These are phyloP conservation scores for Smallanthus sonchifolius DNA, from an alignment of 129 eudicot species.

Conservation along the genomic window DNA sequence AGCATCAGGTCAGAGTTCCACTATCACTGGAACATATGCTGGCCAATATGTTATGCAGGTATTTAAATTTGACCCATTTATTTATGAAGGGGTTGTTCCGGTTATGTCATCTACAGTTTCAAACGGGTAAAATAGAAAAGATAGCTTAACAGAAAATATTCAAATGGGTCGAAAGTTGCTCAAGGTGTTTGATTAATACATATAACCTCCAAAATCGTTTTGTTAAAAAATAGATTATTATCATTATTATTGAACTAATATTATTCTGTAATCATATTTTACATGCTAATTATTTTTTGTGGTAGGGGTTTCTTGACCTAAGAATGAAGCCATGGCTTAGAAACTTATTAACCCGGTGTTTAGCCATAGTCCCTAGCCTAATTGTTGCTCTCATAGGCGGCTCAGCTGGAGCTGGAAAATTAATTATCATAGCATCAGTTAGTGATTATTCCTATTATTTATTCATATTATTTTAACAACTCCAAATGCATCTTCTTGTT, in stretches of 20 bases:
- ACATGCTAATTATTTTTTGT: not conserved
- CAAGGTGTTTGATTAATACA: not conserved
- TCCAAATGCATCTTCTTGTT: not conserved
- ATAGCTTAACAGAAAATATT: not conserved
- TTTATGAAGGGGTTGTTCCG: not conserved
- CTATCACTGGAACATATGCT: conserved; percentile 98
- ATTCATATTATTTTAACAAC: not conserved
- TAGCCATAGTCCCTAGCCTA: conserved; percentile 94
- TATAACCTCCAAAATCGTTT: not conserved
- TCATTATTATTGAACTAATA: not conserved
- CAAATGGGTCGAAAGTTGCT: not conserved
- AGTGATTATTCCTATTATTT: not conserved
- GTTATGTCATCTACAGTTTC: not conserved
- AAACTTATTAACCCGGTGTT: conserved; percentile 72
- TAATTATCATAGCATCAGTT: conserved; percentile 97
- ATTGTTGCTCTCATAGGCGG: conserved; percentile 93
- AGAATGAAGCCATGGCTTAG: conserved; percentile 94
- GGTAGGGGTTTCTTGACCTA: conserved; percentile 88
- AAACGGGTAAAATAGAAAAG: not conserved
- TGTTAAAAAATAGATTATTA: not conserved
- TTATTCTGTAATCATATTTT: not conserved
- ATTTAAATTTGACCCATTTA: not conserved
- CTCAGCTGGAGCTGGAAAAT: conserved; percentile 88
- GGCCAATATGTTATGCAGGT: conserved; percentile 99
- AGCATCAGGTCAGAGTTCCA: conserved; percentile 99